A percentile compares a stretch with the other conserved stretches of the same genome.
phyloP scores from a whole-genome alignment of 257 asterid species.

The Solanum ahanhuiri region DNA sequence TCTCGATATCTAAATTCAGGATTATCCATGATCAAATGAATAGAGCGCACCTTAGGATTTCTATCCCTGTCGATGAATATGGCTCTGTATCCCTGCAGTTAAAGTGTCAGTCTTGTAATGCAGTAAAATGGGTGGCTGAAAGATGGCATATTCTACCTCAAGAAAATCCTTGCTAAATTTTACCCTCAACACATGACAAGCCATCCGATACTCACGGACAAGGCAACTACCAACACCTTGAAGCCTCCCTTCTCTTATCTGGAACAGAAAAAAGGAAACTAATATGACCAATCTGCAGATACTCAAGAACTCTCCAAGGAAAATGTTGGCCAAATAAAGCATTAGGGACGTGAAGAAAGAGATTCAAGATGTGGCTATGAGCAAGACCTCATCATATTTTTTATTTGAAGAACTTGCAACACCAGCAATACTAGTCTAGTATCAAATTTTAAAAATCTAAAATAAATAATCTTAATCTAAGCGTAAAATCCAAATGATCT shows the following conservation, averaged over 20 bases:
- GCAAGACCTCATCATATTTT: neutral
- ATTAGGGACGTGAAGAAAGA: neutral
- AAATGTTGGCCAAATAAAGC: neutral
- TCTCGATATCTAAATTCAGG: neutral
- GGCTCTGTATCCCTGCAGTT: constrained; percentile 17
- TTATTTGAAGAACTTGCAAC: neutral
- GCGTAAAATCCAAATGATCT: neutral
- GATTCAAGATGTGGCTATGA: neutral
- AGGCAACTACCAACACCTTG: constrained; percentile 11
- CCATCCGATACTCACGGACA: neutral
- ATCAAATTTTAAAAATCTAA: neutral
- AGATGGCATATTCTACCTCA: constrained; percentile 2
- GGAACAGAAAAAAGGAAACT: neutral
- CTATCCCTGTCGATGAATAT: constrained; percentile 55
- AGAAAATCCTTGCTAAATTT: constrained; percentile 5
- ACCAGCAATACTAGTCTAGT: neutral
- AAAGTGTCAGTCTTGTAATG: neutral
- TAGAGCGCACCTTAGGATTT: constrained; percentile 50
- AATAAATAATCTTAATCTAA: neutral
- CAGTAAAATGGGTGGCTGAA: neutral
- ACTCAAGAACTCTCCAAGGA: neutral
- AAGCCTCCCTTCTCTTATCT: constrained; percentile 13
- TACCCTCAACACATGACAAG: neutral
- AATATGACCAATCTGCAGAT: neutral
- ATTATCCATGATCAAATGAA: neutral